These are phyloP conservation scores for Musa balbisiana DNA, from an alignment of 202 grass and related monocot species.

Conservation along the genomic window DNA sequence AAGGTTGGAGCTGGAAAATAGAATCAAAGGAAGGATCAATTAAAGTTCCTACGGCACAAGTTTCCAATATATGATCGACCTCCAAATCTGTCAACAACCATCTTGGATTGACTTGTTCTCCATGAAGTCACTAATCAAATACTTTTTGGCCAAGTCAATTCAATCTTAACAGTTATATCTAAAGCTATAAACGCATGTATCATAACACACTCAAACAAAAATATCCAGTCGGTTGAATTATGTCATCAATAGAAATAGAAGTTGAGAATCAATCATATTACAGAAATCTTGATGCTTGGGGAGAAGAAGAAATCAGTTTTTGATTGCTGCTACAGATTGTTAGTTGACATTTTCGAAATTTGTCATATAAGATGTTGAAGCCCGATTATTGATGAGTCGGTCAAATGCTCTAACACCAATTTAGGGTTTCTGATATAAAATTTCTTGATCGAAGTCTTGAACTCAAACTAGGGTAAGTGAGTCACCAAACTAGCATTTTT, in stretches of 20 bases:
- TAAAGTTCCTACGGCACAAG: neutral
- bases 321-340: too few species aligned
- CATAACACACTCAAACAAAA: neutral
- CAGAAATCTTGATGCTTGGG: neutral
- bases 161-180: neutral
- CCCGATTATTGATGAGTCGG: too few species aligned
- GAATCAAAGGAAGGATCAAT: neutral
- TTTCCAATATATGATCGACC: neutral
- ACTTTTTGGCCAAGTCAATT: neutral
- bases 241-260: neutral
- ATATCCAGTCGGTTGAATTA: neutral
- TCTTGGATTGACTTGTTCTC: neutral
- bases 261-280: neutral
- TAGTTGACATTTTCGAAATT: too few species aligned
- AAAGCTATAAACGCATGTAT: neutral
- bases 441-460: too few species aligned
- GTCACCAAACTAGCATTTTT: too few species aligned
- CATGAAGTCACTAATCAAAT: too few species aligned
- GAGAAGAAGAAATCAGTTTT: neutral
- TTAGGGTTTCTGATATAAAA: too few species aligned
- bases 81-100: neutral
- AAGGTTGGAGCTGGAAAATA: neutral
- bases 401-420: too few species aligned
- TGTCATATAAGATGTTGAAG: too few species aligned
- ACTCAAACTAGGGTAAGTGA: too few species aligned